Evolutionary conservation across 805 yeast species (phyloP), one percentile per base, ranked within the genome.

Genomic region (Suhomyces faveliae): DNA sequence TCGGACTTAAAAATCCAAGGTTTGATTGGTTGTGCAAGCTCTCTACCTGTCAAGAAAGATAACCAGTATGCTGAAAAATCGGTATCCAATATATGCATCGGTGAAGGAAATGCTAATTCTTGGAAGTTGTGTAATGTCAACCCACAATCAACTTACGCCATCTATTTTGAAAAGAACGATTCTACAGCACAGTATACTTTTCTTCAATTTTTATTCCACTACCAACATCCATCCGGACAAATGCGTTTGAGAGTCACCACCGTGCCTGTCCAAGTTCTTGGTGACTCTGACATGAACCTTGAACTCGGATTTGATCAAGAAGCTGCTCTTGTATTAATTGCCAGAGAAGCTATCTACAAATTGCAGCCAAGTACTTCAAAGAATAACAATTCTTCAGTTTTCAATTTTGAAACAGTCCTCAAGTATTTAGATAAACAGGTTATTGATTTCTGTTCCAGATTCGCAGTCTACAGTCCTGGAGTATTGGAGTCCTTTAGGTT

Each of bases 211-310:
- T 68, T 82, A 35, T 77, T 83, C 46, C 76, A 77, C 54, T 84
- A 84, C 58, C 86, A 83, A 56, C 87, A 84, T 54, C 70, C 83
- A 8, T 74, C 73, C 44, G 85, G 85, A 2, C 71, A 79, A 20
- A 70, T 73, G 57, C 71, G 87, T 53, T 60, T 84, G 41, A 75
- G 82, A 52, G 87, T 84, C 10, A 83, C 88, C 5, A 83, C 89
- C 0, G 62, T 79, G 4, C 71, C 78, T 5, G 67, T 72, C 24
- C 74, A 75, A 3, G 62, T 80, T 3, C 54, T 73, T 21, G 70
- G 72, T 10, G 69, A 70, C 22, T 64, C 69, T 9, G 76, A 73
- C 49, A 60, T 62, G 11, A 71, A 67, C 42, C 56, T 82, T 39
- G 73, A 77, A 35, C 60, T 62, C 8, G 76, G 76, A 12, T 83